Evolutionary conservation across 768 basidiomycete species (phyloP).

Genomic region (Lactarius hatsudake): DNA sequence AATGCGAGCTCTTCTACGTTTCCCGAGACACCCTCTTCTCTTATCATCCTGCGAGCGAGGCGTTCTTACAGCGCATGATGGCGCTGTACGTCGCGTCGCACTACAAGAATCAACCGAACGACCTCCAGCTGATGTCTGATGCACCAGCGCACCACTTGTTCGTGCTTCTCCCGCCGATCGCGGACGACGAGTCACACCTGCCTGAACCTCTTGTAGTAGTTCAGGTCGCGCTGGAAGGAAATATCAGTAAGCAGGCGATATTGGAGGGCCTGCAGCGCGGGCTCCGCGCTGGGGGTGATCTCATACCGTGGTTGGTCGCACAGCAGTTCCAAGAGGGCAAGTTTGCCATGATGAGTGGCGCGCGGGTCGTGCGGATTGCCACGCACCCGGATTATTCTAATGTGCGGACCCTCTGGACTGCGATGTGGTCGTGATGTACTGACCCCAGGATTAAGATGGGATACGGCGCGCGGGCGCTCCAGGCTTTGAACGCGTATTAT

Average conservation of each 20-base stretch:
- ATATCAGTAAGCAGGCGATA: slow-evolving; percentile 81
- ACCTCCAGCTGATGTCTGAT: slow-evolving; percentile 94
- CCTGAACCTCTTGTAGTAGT: slow-evolving; percentile 95
- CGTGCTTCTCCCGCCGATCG: slow-evolving; percentile 89
- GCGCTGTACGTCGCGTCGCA: slow-evolving; percentile 95
- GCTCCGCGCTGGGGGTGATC: slow-evolving; percentile 84
- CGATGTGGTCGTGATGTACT: slow-evolving; percentile 16
- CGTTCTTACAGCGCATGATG: slow-evolving; percentile 98
- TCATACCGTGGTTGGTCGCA: slow-evolving; percentile 96
- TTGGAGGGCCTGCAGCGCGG: slow-evolving; percentile 85
- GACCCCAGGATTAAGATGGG: slow-evolving; percentile 68
- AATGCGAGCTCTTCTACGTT: slow-evolving; percentile 94
- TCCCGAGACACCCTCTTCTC: slow-evolving; percentile 95
- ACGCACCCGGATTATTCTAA: slow-evolving; percentile 94
- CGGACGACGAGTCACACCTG: slow-evolving; percentile 84
- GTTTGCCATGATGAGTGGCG: slow-evolving; percentile 90
- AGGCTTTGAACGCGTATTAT: slow-evolving; percentile 87
- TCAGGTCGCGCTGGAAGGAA: slow-evolving; percentile 94
- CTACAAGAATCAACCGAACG: slow-evolving; percentile 99
- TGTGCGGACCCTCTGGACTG: slow-evolving; percentile 44
- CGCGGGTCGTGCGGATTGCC: slow-evolving; percentile 87
- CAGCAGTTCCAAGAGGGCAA: slow-evolving; percentile 95
- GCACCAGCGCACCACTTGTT: slow-evolving; percentile 97
- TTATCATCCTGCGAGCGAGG: slow-evolving; percentile 95
- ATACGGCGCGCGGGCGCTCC: slow-evolving; percentile 86